Base-by-base conservation (phyloP, 805 yeast species). In the Ogataea naganishii region DNA sequence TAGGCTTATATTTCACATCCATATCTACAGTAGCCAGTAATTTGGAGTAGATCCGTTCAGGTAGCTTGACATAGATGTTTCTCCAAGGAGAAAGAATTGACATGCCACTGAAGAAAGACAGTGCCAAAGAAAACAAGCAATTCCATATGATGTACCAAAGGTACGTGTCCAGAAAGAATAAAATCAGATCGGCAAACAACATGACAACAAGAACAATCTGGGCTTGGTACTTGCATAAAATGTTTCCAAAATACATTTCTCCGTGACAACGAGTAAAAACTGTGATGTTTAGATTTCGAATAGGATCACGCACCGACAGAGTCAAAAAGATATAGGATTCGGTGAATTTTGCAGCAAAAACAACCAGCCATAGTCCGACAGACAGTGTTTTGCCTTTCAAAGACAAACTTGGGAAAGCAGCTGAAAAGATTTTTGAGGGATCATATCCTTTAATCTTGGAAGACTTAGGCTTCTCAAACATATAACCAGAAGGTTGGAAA, bases 21-120 rank as follows among this genome's bases (percentile, higher is more conserved):
- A 63, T 59, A 28, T 62, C 68, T 3, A 67, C 58, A 47, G 46
- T 60, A 3, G 64, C 54, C 2, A 71, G 49, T 4, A 71, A 44
- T 36, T 70, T 70, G 2, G 72, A 62, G 34, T 62, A 60, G 2
- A 71, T 67, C 32, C 78, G 45, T 34, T 62, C 62, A 1, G 77
- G 77, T 7, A 71, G 46, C 21, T 72, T 47, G 7, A 70, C 60
- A 44, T 65, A 70, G 6, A 69, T 62, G 44, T 70, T 70, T 43
- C 72, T 60, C 78, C 77, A 70, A 2, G 76, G 77, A 5, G 78
- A 66, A 53, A 73, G 53, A 14, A 69, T 61, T 2, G 75, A 69
- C 16, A 68, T 63, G 2, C 78, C 78, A 39, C 67, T 62, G 30
- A 62, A 60, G 41, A 69, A 64, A 2, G 75, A 66, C 12, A 71